phyloP scores from a whole-genome alignment of 1,284 basidiomycete species.

The Cystobasidium pallidum region DNA sequence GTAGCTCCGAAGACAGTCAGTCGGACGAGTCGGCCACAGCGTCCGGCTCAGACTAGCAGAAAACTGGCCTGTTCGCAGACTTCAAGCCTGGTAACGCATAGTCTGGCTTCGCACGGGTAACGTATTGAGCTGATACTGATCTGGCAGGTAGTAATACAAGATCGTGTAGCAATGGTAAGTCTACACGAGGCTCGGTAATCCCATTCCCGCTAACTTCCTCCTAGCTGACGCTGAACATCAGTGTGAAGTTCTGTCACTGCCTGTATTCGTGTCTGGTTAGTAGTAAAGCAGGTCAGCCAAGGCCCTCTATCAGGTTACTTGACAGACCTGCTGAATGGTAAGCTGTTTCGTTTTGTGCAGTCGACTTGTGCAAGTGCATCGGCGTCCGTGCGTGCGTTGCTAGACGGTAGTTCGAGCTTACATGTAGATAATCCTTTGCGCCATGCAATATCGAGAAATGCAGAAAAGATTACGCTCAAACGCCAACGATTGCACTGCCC shows the following conservation, averaged over 20 bases:
- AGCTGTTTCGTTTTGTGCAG: background rate
- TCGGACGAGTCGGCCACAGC: conserved; percentile 29
- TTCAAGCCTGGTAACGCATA: conserved; percentile 48
- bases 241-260: background rate
- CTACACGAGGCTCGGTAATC: background rate
- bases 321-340: background rate
- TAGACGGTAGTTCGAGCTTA: background rate
- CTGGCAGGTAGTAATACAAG: background rate
- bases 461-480: too few species aligned
- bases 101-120: background rate
- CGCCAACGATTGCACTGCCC: too few species aligned
- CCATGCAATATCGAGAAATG: background rate
- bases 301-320: background rate
- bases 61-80: background rate
- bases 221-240: background rate
- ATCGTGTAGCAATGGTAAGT: conserved; percentile 20
- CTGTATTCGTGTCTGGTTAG: too few species aligned
- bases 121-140: background rate
- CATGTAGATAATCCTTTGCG: background rate
- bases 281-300: background rate
- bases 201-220: background rate
- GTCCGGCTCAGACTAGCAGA: background rate
- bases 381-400: background rate
- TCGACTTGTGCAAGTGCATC: background rate
- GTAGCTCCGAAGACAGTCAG: conserved; percentile 64